phyloP scores from a whole-genome alignment of 352 stramenopile species.

The Phytophthora syringae region DNA sequence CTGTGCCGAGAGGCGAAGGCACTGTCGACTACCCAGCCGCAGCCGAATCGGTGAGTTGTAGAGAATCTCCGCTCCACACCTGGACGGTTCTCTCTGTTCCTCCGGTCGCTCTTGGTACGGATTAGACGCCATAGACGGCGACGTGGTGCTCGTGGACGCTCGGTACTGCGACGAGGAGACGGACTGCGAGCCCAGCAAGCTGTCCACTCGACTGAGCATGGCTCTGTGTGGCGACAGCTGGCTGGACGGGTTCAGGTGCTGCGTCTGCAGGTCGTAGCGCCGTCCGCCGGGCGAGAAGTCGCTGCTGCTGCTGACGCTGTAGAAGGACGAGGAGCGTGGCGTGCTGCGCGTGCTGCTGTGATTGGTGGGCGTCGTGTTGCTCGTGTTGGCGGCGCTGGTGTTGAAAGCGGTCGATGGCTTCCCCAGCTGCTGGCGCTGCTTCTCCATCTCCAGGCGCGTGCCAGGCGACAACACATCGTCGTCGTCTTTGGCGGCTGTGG shows the following conservation, averaged over 20 bases:
- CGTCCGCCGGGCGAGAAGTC: slow-evolving; percentile 17
- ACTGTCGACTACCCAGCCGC: slow-evolving; percentile 75
- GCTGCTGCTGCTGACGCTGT: slow-evolving; percentile 28
- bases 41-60: slow-evolving; percentile 75
- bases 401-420: slow-evolving; percentile 16
- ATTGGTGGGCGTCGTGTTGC: slow-evolving; percentile 36
- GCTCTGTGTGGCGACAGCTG: slow-evolving; percentile 70
- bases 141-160: slow-evolving; percentile 19
- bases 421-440: slow-evolving; percentile 39
- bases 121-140: slow-evolving; percentile 16
- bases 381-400: slow-evolving; percentile 35
- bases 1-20: slow-evolving; percentile 57
- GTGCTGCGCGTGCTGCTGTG: slow-evolving; percentile 36
- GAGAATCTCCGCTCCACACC: slow-evolving; percentile 73
- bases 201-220: slow-evolving; percentile 69
- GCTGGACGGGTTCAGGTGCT: slow-evolving; percentile 4
- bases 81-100: slow-evolving; percentile 58
- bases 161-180: slow-evolving; percentile 25
- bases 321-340: slow-evolving; percentile 31
- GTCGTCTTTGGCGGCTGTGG: slow-evolving; percentile 21
- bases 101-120: slow-evolving; percentile 39
- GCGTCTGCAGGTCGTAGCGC: slow-evolving; percentile 1
- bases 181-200: slow-evolving; percentile 41
- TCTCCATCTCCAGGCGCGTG: slow-evolving; percentile 57
- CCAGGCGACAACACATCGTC: slow-evolving; percentile 62